Evolutionary conservation across 2,329 filamentous ascomycete species (phyloP).

Genomic region (Purpureocillium lavendulum): DNA sequence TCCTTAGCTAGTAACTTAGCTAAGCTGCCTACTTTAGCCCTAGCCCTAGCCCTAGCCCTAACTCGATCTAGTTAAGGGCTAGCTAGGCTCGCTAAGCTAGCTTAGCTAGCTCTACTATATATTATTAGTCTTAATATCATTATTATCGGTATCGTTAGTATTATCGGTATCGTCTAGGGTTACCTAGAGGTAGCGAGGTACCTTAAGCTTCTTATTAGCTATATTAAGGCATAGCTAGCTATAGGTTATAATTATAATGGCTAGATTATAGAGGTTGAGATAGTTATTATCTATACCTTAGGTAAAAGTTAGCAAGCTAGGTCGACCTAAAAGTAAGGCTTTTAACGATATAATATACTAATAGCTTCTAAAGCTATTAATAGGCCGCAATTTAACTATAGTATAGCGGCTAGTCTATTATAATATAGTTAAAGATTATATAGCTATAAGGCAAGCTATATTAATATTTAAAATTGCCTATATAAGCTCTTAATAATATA

Average conservation of each 20-base stretch:
- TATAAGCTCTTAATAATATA: not conserved
- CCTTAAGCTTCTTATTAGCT: too few relatives aligned
- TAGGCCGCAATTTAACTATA: not conserved
- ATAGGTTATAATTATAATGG: too few relatives aligned
- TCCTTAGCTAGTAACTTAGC: not conserved
- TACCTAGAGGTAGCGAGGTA: too few relatives aligned
- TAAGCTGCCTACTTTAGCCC: too few relatives aligned
- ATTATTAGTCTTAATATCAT: not conserved
- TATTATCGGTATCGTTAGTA: too few relatives aligned
- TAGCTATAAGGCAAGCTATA: not conserved
- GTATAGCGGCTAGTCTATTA: not conserved
- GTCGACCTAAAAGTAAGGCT: not conserved
- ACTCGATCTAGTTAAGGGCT: too few relatives aligned
- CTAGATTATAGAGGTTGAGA: too few relatives aligned
- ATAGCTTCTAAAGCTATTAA: not conserved
- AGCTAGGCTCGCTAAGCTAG: too few relatives aligned
- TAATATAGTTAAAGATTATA: conserved; percentile 1
- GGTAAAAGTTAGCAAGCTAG: not conserved
- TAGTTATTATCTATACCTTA: not conserved
- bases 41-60: too few relatives aligned
- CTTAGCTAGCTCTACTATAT: not conserved
- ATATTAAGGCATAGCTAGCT: too few relatives aligned
- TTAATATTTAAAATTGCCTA: not conserved
- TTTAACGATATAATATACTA: not conserved
- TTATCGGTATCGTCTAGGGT: too few relatives aligned